Conservation (phyloP, 2,329 filamentous ascomycete genomes). For the Myriosclerotinia curreyana region DNA sequence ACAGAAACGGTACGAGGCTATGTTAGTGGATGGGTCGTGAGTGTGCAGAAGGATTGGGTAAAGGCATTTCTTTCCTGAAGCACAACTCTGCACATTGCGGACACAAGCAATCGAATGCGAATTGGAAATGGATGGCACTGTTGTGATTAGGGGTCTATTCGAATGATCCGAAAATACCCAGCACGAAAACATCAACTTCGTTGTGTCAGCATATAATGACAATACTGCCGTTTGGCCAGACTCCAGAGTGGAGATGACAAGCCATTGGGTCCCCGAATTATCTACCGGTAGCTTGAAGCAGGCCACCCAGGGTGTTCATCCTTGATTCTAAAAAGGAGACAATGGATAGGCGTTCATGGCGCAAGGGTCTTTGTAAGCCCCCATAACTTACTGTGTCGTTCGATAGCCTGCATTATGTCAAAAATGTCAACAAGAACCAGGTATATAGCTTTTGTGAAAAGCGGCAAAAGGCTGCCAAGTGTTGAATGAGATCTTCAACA, state of each 20-base stretch:
- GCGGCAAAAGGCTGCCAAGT: not conserved
- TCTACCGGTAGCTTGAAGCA: not conserved
- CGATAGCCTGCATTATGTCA: not conserved
- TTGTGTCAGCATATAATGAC: not conserved
- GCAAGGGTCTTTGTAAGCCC: not conserved
- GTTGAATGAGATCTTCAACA: not conserved
- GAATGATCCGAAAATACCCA: not conserved
- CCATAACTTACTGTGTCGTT: not conserved
- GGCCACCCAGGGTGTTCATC: not conserved
- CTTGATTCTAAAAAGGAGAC: not conserved
- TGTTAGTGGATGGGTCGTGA: slow-evolving; percentile 5
- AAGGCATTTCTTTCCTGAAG: not conserved
- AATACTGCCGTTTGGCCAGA: not conserved
- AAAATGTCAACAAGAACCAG: not conserved
- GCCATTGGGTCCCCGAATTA: not conserved
- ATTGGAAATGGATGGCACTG: not conserved
- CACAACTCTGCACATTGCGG: not conserved
- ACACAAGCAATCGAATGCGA: not conserved
- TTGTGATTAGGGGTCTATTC: not conserved
- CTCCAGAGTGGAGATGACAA: not conserved
- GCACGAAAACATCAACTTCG: not conserved
- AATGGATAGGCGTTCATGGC: not conserved
- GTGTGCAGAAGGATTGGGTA: not conserved
- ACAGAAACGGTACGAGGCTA: not conserved
- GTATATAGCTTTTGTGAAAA: not conserved